Evolutionary conservation across 2,329 filamentous ascomycete species (phyloP).

Genomic region (Lizonia empirigonia): DNA sequence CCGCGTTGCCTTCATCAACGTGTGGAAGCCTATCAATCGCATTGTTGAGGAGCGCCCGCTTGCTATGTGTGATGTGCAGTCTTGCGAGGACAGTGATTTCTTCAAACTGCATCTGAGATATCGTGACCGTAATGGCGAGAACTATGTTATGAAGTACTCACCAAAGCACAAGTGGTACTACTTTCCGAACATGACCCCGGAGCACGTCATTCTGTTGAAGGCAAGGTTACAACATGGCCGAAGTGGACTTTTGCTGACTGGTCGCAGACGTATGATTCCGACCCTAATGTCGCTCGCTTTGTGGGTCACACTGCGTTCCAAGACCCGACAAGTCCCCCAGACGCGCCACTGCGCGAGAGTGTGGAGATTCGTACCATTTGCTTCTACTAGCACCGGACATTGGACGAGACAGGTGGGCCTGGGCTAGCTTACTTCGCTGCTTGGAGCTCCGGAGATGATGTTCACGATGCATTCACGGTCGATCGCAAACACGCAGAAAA

Average conservation of each 20-base stretch:
- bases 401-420: not conserved
- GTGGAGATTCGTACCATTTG: slow-evolving; percentile 51
- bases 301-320: slow-evolving; percentile 50
- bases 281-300: slow-evolving; percentile 42
- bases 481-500: not conserved
- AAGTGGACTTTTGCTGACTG: not conserved
- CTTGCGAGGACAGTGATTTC: slow-evolving; percentile 46
- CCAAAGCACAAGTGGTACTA: slow-evolving; percentile 49
- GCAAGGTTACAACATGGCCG: too few species aligned
- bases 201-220: slow-evolving; percentile 49
- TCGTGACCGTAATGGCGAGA: slow-evolving; percentile 49
- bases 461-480: not conserved
- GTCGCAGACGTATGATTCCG: slow-evolving; percentile 45
- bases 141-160: slow-evolving; percentile 49
- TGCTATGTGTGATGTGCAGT: slow-evolving; percentile 50
- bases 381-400: slow-evolving; percentile 39
- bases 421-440: not conserved
- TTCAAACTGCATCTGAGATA: slow-evolving; percentile 51
- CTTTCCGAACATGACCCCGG: slow-evolving; percentile 47
- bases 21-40: slow-evolving; percentile 55
- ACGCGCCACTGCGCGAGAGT: slow-evolving; percentile 47
- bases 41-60: slow-evolving; percentile 50
- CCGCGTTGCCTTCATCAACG: slow-evolving; percentile 58
- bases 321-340: slow-evolving; percentile 41
- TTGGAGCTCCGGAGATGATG: not conserved